phyloP scores from a whole-genome alignment of 148 eudicot genomes.

The Persicaria tinctoria region DNA sequence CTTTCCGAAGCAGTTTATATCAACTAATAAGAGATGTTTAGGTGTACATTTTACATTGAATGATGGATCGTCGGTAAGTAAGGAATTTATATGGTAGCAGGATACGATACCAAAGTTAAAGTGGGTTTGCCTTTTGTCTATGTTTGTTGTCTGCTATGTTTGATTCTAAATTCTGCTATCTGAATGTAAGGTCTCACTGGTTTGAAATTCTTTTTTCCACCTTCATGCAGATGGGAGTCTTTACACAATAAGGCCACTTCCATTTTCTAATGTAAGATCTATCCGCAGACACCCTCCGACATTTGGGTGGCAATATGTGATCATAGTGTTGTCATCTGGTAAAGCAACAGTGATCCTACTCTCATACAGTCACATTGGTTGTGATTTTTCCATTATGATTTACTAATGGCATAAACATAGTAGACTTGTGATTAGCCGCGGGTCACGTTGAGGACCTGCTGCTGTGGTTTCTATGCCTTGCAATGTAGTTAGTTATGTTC shows the following conservation, averaged over 20 bases:
- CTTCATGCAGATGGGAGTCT: conserved; percentile 69
- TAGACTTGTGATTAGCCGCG: too few relatives aligned
- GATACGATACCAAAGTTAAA: neutral
- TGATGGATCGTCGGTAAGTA: neutral
- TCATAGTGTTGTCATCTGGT: conserved; percentile 85
- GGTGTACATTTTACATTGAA: neutral
- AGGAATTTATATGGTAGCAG: neutral
- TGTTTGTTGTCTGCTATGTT: neutral
- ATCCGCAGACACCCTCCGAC: conserved; percentile 85
- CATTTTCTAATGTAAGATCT: conserved; percentile 75
- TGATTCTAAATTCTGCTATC: neutral
- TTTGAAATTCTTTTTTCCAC: neutral
- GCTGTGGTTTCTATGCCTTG: neutral
- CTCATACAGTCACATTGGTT: neutral
- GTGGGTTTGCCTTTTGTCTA: neutral
- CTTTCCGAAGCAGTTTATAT: neutral
- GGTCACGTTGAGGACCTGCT: neutral
- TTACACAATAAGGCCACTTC: conserved; percentile 75
- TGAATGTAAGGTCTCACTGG: neutral
- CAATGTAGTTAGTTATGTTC: neutral
- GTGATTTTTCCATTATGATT: neutral
- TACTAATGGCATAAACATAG: too few relatives aligned
- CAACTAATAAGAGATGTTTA: neutral
- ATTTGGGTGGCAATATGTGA: conserved; percentile 89
- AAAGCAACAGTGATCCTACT: conserved; percentile 1